Evolutionary conservation across 2,329 filamentous ascomycete genomes (phyloP).

Genomic region (Exophiala mesophila): DNA sequence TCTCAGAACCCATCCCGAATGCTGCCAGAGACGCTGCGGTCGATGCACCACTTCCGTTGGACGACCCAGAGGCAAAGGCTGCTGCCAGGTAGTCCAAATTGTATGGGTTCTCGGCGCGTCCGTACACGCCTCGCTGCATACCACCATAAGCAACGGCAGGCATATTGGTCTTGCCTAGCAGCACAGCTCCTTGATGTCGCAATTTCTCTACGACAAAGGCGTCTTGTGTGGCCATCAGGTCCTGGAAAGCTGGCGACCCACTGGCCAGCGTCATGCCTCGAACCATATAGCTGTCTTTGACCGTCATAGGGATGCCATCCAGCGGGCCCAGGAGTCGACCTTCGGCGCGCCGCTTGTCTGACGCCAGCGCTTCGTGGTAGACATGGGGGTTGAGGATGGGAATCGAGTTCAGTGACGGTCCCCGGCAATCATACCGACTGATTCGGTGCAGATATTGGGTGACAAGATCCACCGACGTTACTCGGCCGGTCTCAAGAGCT

Average conservation of each 20-base stretch:
- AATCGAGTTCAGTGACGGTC: slow-evolving; percentile 43
- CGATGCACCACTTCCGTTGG: slow-evolving; percentile 52
- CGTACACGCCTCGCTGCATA: slow-evolving; percentile 54
- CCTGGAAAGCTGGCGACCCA: slow-evolving; percentile 52
- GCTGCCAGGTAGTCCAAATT: slow-evolving; percentile 50
- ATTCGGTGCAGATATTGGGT: slow-evolving; percentile 46
- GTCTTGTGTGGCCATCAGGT: slow-evolving; percentile 49
- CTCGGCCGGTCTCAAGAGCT: slow-evolving; percentile 37
- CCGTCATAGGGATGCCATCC: slow-evolving; percentile 54
- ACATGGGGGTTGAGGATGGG: slow-evolving; percentile 45
- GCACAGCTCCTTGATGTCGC: slow-evolving; percentile 46
- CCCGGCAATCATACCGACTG: slow-evolving; percentile 42
- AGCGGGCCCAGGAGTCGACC: slow-evolving; percentile 37
- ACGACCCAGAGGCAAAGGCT: slow-evolving; percentile 55
- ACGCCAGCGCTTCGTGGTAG: slow-evolving; percentile 45
- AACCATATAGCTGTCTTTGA: slow-evolving; percentile 56
- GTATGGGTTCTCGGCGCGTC: slow-evolving; percentile 54
- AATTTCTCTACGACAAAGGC: slow-evolving; percentile 48
- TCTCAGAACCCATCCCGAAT: slow-evolving; percentile 53
- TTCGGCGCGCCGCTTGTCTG: slow-evolving; percentile 42
- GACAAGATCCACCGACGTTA: slow-evolving; percentile 45
- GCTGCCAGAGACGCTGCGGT: slow-evolving; percentile 48
- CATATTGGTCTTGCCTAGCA: slow-evolving; percentile 56
- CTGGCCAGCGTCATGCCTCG: slow-evolving; percentile 50
- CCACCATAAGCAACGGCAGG: slow-evolving; percentile 57